A percentile compares a stretch with the other conserved stretches of the same genome.
Evolutionary conservation across 768 basidiomycete species (phyloP).

Genomic region (Pleurotus djamor): DNA sequence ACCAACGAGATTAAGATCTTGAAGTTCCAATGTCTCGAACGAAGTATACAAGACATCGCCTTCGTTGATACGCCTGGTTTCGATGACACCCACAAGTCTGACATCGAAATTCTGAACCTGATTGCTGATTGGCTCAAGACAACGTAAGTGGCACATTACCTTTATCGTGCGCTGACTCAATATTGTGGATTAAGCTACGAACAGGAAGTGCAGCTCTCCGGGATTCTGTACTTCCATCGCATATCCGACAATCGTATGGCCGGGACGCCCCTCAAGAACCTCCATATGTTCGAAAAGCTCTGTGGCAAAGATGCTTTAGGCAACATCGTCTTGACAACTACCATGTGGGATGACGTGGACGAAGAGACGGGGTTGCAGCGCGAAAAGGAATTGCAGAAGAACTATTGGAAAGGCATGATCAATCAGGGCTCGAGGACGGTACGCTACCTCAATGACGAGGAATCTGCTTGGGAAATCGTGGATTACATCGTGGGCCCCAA

Average conservation of each 20-base stretch:
- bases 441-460: constrained; percentile 25
- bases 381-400: constrained; percentile 37
- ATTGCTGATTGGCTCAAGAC: constrained; percentile 17
- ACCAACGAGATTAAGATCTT: constrained; percentile 2
- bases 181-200: constrained; percentile 9
- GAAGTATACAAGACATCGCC: constrained; percentile 9
- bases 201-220: constrained; percentile 14
- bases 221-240: constrained; percentile 23
- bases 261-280: constrained; percentile 22
- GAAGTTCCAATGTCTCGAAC: constrained; percentile 2
- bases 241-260: constrained; percentile 23
- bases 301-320: constrained; percentile 27
- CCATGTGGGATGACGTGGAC: constrained; percentile 37
- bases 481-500: constrained; percentile 25
- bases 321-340: constrained; percentile 30
- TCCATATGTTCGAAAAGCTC: constrained; percentile 29
- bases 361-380: constrained; percentile 30
- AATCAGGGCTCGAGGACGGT: constrained; percentile 35
- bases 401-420: constrained; percentile 42
- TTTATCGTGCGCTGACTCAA: too few species aligned
- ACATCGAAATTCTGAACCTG: constrained; percentile 14
- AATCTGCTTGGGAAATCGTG: constrained; percentile 16
- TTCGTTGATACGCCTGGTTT: constrained; percentile 25
- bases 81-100: constrained; percentile 14
- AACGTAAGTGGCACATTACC: constrained; percentile 1